Percentiles rank a stretch among this genome's conserved stretches.
phyloP scores from a whole-genome alignment of 2,329 filamentous ascomycete species.

The Chaetomiaceae sp. region DNA sequence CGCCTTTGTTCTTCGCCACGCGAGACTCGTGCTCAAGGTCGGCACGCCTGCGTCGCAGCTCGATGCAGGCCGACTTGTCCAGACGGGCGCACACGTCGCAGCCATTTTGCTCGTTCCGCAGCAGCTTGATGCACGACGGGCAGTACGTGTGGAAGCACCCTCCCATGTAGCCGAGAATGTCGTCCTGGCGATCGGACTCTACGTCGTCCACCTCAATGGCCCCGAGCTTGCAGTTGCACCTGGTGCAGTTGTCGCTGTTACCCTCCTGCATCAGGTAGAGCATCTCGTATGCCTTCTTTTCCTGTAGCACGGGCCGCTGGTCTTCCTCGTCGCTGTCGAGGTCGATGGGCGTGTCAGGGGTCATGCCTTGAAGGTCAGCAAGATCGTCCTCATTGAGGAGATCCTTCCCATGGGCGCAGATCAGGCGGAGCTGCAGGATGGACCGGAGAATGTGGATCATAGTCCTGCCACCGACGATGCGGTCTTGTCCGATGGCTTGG shows the following conservation, averaged over 20 bases:
- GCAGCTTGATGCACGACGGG: slow-evolving; percentile 60
- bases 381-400: slow-evolving; percentile 81
- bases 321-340: slow-evolving; percentile 73
- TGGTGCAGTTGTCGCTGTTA: slow-evolving; percentile 66
- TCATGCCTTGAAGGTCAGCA: slow-evolving; percentile 72
- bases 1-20: slow-evolving; percentile 53
- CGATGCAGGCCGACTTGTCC: slow-evolving; percentile 55
- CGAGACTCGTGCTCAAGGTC: slow-evolving; percentile 51
- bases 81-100: slow-evolving; percentile 17
- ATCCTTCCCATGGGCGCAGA: slow-evolving; percentile 93
- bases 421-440: slow-evolving; percentile 80
- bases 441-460: slow-evolving; percentile 92
- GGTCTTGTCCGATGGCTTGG: slow-evolving; percentile 48
- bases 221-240: slow-evolving; percentile 63
- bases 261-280: slow-evolving; percentile 80
- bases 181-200: slow-evolving; percentile 54
- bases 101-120: slow-evolving; percentile 43
- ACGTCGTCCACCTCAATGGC: slow-evolving; percentile 51
- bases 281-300: slow-evolving; percentile 77
- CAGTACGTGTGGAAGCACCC: slow-evolving; percentile 86
- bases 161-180: slow-evolving; percentile 73
- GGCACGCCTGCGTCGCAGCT: slow-evolving; percentile 60
- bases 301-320: slow-evolving; percentile 52
- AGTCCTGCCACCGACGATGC: slow-evolving; percentile 72
- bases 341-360: slow-evolving; percentile 81